Base-by-base conservation (phyloP, 768 basidiomycete species). In the Xerocomellus chrysenteron region DNA sequence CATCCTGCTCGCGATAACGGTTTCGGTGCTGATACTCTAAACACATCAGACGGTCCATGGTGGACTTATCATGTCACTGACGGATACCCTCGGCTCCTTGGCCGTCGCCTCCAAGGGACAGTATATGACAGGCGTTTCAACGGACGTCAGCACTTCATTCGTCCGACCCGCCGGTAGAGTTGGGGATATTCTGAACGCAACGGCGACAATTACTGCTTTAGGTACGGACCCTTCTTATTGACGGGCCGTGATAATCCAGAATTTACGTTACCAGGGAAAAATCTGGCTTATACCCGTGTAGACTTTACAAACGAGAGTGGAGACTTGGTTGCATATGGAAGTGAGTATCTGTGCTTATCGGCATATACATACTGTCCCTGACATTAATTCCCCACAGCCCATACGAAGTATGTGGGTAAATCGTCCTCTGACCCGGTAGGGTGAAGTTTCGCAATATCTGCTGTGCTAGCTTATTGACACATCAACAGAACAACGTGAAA, bases 71-170 rank as follows among this genome's bases (percentile, higher is more conserved):
- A 69, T 90, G 66, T 90, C 91, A 10, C 74, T 94, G 32, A 92
- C 92, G 5, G 92, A 93, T 69, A 92, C 90, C 14, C 71, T 93
- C 17, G 91, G 92, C 4, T 92, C 91, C 1, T 80, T 93, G 17
- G 90, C 87, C n/a, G 82, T 94, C 26, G 88, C 90, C 1, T 82
- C 85, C 14, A 86, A 85, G 59, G 92, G 92, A 3, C 86, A 91
- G 10, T 94, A 75, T 65, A 91, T 92, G 90, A 93, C 92, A 0
- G 90, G 92, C 16, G 90, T 93, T 11, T 91, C 89, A 3, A 90
- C 90, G 4, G 91, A 93, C 67, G 83, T 94, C 59, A 85, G 75
- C 24, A 81, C 90, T 0, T 88, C 88, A 1, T 93, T 92, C 59
- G 82, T 92, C 55, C 83, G 84, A 35, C 89, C 88, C 19, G 87